Evolutionary conservation across 495 filamentous ascomycete species (phyloP).

Genomic region (Niebla homalea): DNA sequence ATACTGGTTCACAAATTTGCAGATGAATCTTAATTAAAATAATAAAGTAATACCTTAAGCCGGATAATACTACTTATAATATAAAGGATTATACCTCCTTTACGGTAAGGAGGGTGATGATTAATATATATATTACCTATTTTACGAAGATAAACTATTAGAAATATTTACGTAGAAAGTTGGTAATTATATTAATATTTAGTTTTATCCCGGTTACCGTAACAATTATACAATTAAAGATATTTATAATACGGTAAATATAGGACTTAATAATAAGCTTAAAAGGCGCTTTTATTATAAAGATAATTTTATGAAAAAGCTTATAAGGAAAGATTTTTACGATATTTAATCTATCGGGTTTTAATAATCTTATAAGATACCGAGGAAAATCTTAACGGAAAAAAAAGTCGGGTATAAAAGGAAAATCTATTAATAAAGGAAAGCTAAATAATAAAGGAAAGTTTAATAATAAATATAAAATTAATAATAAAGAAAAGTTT

Average conservation of each 20-base stretch:
- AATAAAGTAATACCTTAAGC: neutral
- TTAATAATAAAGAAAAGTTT: neutral
- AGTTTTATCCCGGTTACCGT: neutral
- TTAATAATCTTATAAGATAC: neutral
- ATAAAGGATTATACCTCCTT: neutral
- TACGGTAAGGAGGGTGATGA: neutral
- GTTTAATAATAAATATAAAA: neutral
- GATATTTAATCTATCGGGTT: neutral
- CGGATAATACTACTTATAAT: neutral
- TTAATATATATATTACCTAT: too few relatives aligned
- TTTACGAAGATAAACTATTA: too few relatives aligned
- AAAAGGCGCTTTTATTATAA: neutral
- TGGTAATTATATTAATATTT: neutral
- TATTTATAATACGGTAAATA: neutral
- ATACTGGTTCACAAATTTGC: too few relatives aligned
- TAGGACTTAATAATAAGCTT: too few relatives aligned
- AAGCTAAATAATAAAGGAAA: neutral
- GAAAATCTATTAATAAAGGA: neutral
- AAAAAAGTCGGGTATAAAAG: neutral
- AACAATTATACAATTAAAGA: neutral
- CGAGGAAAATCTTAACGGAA: neutral
- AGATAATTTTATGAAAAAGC: neutral
- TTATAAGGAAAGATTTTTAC: neutral
- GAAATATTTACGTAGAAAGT: neutral
- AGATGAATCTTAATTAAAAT: neutral